Evolutionary conservation across 371 early-diverging fungal genomes (phyloP).

Genomic region (Mucor velutinosus): DNA sequence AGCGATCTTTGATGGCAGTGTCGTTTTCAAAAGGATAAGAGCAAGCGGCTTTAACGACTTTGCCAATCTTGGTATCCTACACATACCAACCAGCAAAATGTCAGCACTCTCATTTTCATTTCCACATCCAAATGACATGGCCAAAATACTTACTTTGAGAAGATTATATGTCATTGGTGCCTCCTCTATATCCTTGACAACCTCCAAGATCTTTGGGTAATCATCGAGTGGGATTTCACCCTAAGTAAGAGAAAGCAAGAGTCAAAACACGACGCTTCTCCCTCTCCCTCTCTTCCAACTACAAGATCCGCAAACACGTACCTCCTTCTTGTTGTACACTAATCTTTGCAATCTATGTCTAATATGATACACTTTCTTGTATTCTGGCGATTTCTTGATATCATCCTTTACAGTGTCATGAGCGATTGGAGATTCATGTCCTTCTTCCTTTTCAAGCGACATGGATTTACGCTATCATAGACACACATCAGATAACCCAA

Average conservation of each 20-base stretch:
- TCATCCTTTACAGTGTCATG: conserved; percentile 12
- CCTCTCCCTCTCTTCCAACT: not conserved
- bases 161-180: conserved; percentile 44
- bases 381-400: conserved; percentile 28
- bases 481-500: not conserved
- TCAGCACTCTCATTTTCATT: not conserved
- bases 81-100: not conserved
- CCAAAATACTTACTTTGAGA: conserved; percentile 37
- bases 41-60: conserved; percentile 50
- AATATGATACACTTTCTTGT: conserved; percentile 41
- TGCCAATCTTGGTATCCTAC: conserved; percentile 55
- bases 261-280: not conserved
- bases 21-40: conserved; percentile 43
- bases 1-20: conserved; percentile 36
- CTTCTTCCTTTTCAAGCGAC: conserved; percentile 30
- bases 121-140: not conserved
- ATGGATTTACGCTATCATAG: conserved; percentile 38
- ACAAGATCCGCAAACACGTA: conserved; percentile 13
- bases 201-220: conserved; percentile 43
- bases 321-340: conserved; percentile 54
- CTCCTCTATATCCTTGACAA: conserved; percentile 50
- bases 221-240: conserved; percentile 51
- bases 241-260: conserved; percentile 12
- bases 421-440: conserved; percentile 4
- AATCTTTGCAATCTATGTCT: conserved; percentile 48